Conservation (phyloP, 768 basidiomycete species). For the Thelephora ganbajun region DNA sequence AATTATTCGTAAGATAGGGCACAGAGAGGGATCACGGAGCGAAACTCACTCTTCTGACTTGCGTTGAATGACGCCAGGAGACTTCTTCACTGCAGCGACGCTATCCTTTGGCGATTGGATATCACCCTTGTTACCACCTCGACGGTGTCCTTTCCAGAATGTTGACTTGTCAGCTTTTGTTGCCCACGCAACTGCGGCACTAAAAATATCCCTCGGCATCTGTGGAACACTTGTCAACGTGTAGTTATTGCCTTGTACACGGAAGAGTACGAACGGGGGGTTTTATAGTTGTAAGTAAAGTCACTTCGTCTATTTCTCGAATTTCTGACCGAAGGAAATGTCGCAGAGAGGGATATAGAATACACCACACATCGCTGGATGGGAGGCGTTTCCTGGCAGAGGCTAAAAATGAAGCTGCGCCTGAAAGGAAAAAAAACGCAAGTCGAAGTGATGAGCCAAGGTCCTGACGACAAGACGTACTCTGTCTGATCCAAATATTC, state of each 20-base stretch:
- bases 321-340: constrained; percentile 82
- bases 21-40: background rate
- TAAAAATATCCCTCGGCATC: constrained; percentile 63
- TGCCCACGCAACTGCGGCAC: constrained; percentile 81
- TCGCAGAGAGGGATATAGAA: constrained; percentile 82
- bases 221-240: constrained; percentile 10
- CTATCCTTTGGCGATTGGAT: constrained; percentile 61
- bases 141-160: constrained; percentile 55
- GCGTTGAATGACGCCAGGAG: constrained; percentile 26
- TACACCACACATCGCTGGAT: constrained; percentile 90
- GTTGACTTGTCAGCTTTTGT: constrained; percentile 66
- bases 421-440: constrained; percentile 23
- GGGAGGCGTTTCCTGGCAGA: constrained; percentile 75
- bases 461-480: constrained; percentile 21
- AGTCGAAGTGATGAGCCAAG: background rate
- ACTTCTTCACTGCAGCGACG: constrained; percentile 48
- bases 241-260: background rate
- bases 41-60: constrained; percentile 66
- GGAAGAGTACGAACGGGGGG: constrained; percentile 43
- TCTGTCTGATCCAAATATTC: constrained; percentile 91
- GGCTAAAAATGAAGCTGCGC: constrained; percentile 78
- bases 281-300: constrained; percentile 64
- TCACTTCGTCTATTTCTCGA: constrained; percentile 54
- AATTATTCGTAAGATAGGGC: background rate
- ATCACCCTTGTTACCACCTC: constrained; percentile 26